Conservation (phyloP, 352 stramenopile genomes). For the Phytophthora crassamura region DNA sequence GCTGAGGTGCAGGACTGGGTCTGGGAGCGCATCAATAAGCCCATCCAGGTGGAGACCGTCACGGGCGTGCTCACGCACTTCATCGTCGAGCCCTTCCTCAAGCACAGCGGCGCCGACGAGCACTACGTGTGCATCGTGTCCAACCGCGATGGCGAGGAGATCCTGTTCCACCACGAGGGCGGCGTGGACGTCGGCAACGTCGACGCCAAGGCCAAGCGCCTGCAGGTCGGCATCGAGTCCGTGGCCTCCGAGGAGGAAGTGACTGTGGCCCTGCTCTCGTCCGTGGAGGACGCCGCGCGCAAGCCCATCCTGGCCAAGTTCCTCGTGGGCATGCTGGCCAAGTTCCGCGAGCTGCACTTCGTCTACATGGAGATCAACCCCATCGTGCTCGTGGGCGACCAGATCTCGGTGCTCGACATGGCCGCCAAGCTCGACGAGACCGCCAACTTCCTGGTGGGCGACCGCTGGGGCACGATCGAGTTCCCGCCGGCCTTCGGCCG, state of each 20-base stretch:
- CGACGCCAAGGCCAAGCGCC: conserved; percentile 92
- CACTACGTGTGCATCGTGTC: conserved; percentile 98
- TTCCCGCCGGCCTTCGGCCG: conserved; percentile 96
- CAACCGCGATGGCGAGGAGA: conserved; percentile 94
- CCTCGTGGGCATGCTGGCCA: conserved; percentile 90
- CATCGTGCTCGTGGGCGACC: conserved; percentile 92
- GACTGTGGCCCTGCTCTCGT: conserved; percentile 69
- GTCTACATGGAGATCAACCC: conserved; percentile 99
- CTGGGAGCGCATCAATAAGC: conserved; percentile 93
- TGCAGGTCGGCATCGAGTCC: conserved; percentile 87
- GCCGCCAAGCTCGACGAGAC: conserved; percentile 98
- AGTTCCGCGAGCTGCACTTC: conserved; percentile 96
- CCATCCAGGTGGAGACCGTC: conserved; percentile 92
- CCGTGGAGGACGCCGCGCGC: conserved; percentile 74
- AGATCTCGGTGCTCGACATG: conserved; percentile 96
- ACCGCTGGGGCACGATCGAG: conserved; percentile 94
- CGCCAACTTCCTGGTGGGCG: conserved; percentile 93
- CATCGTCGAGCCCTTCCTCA: conserved; percentile 97
- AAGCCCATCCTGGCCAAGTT: conserved; percentile 90
- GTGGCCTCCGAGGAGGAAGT: conserved; percentile 79
- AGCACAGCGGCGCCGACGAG: conserved; percentile 93
- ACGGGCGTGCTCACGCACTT: conserved; percentile 95
- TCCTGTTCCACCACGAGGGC: conserved; percentile 96
- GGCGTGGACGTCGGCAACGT: conserved; percentile 97
- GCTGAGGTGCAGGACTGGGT: conserved; percentile 94